Evolutionary conservation across 2,329 filamentous ascomycete genomes (phyloP).

Genomic region (Xylaria sp.): DNA sequence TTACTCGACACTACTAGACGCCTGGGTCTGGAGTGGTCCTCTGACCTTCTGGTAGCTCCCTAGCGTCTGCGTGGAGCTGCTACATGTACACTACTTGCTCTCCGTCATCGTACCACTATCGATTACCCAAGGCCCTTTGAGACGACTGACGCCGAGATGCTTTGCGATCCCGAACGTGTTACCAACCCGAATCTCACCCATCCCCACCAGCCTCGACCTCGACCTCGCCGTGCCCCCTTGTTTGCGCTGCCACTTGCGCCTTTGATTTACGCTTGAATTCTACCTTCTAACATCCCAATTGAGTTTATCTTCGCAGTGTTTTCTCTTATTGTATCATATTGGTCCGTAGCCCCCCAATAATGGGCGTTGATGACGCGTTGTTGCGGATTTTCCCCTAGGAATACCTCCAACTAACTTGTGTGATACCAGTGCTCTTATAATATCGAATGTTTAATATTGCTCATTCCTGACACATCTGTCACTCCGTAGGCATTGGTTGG

Average conservation of each 20-base stretch:
- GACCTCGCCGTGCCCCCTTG: slow-evolving; percentile 38
- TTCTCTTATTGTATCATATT: slow-evolving; percentile 56
- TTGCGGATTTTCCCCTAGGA: slow-evolving; percentile 33
- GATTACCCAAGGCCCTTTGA: slow-evolving; percentile 36
- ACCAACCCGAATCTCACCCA: slow-evolving; percentile 43
- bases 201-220: slow-evolving; percentile 39
- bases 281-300: slow-evolving; percentile 46
- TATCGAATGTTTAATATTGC: slow-evolving; percentile 50
- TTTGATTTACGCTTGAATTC: slow-evolving; percentile 37
- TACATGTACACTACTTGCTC: slow-evolving; percentile 42
- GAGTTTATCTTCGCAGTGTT: slow-evolving; percentile 43
- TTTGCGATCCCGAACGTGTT: slow-evolving; percentile 46
- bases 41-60: slow-evolving; percentile 39
- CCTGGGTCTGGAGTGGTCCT: slow-evolving; percentile 41
- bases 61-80: slow-evolving; percentile 42
- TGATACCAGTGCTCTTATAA: slow-evolving; percentile 47
- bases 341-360: slow-evolving; percentile 54
- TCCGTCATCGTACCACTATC: slow-evolving; percentile 36
- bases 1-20: slow-evolving; percentile 42
- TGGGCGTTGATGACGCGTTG: slow-evolving; percentile 30
- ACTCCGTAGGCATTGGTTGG: slow-evolving; percentile 34
- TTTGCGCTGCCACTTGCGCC: slow-evolving; percentile 29
- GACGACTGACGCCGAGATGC: slow-evolving; percentile 51
- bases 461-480: slow-evolving; percentile 36
- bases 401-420: slow-evolving; percentile 41